Base-by-base conservation (phyloP, 495 filamentous ascomycete species). In the Podospora bellae-mahoneyi region DNA sequence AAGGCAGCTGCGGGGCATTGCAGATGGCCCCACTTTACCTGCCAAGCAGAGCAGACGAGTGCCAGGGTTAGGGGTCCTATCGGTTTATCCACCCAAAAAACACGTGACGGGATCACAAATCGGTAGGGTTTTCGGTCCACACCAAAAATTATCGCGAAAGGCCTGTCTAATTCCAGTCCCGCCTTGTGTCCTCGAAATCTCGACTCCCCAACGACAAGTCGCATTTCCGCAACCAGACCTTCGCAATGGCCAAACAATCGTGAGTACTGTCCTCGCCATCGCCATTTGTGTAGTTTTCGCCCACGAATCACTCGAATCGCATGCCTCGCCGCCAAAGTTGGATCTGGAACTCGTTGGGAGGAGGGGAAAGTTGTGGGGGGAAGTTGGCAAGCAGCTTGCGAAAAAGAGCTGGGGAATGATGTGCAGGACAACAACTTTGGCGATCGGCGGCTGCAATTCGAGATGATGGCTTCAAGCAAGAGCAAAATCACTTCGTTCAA, bases 181-280 rank as follows among this genome's bases (percentile, higher is more conserved):
- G 66, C 64, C 68, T 72, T 59, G 65, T 68, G 68, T 62, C 71
- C 73, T 70, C 73, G 75, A 78, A 78, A 75, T 74, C 68, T 77
- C 75, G 75, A 76, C 75, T 69, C 69, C 71, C 68, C 67, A 74
- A 72, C 75, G 69, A 64, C 70, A 74, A 75, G 75, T 75, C 75
- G 75, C 69, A 72, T 72, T 71, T 73, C 66, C 74, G 68, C 66
- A 78, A 75, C 63, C 71, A 76, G 64, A 74, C 73, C 69, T 65
- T 77, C 77, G 77, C 76, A 83, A 84, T 84, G 82, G 81, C 82
- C 76, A 83, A 83, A 75, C 54, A 77, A 23, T 83, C 81, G 82
- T 84, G 75, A 82, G 81, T 83, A 18, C 20, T 63, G 27, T 53
- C 62, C 64, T 65, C 34, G 13, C 16, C 44, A 44, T 26, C 55